Percentiles rank a stretch among this genome's conserved stretches.
phyloP scores from a whole-genome alignment of 2,329 filamentous ascomycete genomes.

The Aspergillus pseudoterreus region DNA sequence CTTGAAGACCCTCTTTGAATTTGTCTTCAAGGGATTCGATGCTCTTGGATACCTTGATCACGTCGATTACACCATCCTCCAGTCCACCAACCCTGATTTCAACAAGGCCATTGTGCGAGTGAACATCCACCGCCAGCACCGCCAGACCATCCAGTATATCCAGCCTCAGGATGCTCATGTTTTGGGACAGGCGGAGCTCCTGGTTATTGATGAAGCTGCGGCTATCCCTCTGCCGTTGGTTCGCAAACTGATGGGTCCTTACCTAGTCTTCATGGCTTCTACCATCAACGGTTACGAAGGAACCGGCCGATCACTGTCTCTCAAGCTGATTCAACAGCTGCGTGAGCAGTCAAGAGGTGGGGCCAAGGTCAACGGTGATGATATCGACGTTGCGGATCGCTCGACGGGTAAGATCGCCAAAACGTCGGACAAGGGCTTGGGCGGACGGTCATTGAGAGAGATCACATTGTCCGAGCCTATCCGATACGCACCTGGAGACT shows the following conservation, averaged over 20 bases:
- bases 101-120: conserved; percentile 98
- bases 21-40: conserved; percentile 97
- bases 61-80: conserved; percentile 94
- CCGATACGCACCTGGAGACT: conserved; percentile 84
- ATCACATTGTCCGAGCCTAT: conserved; percentile 93
- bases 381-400: conserved; percentile 70
- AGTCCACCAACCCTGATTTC: conserved; percentile 96
- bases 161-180: conserved; percentile 94
- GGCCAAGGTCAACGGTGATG: conserved; percentile 51
- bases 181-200: conserved; percentile 85
- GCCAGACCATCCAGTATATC: conserved; percentile 98
- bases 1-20: conserved; percentile 96
- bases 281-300: conserved; percentile 99
- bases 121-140: conserved; percentile 89
- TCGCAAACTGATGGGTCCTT: conserved; percentile 90
- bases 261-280: conserved; percentile 98
- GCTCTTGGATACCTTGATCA: conserved; percentile 91
- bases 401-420: conserved; percentile 71
- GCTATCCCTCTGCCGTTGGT: conserved; percentile 93
- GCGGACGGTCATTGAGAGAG: conserved; percentile 79
- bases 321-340: conserved; percentile 96
- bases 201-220: conserved; percentile 96
- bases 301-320: conserved; percentile 86
- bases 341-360: conserved; percentile 81
- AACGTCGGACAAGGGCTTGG: conserved; percentile 55